Conservation (phyloP, 129 eudicot genomes). For the Oenanthe sinensis region DNA sequence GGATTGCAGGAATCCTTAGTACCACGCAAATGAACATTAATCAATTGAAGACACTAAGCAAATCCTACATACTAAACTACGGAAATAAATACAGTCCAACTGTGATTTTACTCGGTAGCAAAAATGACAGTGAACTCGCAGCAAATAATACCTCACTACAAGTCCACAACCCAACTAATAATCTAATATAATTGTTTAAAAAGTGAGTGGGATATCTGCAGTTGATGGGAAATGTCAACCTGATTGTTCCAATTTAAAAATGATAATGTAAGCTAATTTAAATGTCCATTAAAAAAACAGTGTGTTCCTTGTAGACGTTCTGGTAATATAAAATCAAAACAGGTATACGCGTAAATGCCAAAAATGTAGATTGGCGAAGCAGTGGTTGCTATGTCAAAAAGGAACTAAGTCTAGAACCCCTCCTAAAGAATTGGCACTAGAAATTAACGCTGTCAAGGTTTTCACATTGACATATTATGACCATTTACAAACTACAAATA, state of each 20-base stretch:
- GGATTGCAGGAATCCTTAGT: neutral
- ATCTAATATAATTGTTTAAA: too few relatives aligned
- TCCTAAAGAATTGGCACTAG: too few relatives aligned
- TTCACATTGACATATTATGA: neutral
- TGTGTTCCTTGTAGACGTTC: neutral
- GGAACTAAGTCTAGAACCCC: neutral
- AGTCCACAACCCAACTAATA: neutral
- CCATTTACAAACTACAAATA: neutral
- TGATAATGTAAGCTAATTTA: neutral
- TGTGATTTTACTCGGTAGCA: neutral
- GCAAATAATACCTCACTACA: neutral
- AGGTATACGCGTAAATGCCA: neutral
- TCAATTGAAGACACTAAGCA: neutral
- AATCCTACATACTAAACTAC: neutral
- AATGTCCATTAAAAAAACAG: neutral
- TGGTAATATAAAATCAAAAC: neutral
- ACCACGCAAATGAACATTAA: neutral
- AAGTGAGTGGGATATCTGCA: neutral
- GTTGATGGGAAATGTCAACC: neutral
- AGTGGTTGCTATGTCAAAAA: neutral
- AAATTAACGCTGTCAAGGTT: too few relatives aligned
- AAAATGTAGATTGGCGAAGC: neutral
- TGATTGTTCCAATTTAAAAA: neutral
- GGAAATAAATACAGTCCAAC: neutral
- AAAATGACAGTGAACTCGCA: neutral